phyloP scores from a whole-genome alignment of 2,329 filamentous ascomycete species.

The Mollisiaceae sp. region DNA sequence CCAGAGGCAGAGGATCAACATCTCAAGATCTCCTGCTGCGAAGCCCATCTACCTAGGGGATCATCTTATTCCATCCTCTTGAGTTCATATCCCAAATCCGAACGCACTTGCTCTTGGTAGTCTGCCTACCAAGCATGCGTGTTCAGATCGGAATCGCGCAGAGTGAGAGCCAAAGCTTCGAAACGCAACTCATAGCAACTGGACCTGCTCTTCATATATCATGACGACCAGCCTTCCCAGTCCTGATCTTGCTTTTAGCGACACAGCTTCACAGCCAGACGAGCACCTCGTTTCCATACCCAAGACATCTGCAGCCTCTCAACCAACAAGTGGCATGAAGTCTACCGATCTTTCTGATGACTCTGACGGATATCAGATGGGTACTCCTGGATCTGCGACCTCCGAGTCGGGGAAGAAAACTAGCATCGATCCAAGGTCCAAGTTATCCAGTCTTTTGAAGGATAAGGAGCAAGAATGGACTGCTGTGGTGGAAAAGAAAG shows the following conservation, averaged over 20 bases:
- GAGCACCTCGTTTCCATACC: slow-evolving; percentile 35
- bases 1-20: background rate
- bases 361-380: slow-evolving; percentile 32
- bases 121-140: slow-evolving; percentile 29
- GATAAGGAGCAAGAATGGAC: slow-evolving; percentile 70
- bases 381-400: slow-evolving; percentile 25
- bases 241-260: slow-evolving; percentile 36
- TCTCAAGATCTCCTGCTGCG: background rate
- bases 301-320: slow-evolving; percentile 40
- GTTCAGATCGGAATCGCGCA: slow-evolving; percentile 26
- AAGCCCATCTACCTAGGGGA: background rate
- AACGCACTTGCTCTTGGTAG: background rate
- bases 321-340: slow-evolving; percentile 33
- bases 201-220: slow-evolving; percentile 19
- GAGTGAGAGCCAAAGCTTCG: slow-evolving; percentile 35
- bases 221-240: slow-evolving; percentile 38
- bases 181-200: slow-evolving; percentile 30
- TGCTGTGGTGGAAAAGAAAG: slow-evolving; percentile 61
- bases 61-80: background rate
- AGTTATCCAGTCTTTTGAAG: slow-evolving; percentile 53
- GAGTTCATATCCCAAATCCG: background rate
- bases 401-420: slow-evolving; percentile 32
- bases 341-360: slow-evolving; percentile 28
- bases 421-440: slow-evolving; percentile 37
- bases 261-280: slow-evolving; percentile 39